These are phyloP conservation scores for Melanomma pulvis-pyrius DNA, from an alignment of 495 filamentous ascomycete genomes.

Conservation along the genomic window DNA sequence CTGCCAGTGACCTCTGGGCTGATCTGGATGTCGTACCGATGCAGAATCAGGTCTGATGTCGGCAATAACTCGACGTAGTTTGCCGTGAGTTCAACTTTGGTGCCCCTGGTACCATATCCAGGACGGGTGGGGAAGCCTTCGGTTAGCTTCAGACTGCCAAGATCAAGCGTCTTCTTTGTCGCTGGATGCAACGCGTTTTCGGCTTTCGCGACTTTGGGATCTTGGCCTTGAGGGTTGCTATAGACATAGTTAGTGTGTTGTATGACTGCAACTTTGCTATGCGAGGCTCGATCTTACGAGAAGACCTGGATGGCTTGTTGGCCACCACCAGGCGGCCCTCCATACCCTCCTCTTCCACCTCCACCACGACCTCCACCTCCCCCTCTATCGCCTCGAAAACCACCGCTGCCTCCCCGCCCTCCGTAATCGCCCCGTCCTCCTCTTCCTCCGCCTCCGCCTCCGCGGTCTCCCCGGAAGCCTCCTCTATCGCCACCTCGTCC, in stretches of 20 bases:
- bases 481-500: conserved; percentile 24
- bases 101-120: conserved; percentile 50
- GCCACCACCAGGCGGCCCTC: conserved; percentile 20
- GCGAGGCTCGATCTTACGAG: conserved; percentile 17
- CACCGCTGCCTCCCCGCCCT: too few relatives aligned
- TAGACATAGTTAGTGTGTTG: too few relatives aligned
- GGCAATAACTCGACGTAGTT: conserved; percentile 50
- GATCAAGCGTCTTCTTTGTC: conserved; percentile 4
- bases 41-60: conserved; percentile 8
- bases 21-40: conserved; percentile 31
- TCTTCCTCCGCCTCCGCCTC: conserved; percentile 21
- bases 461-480: conserved; percentile 11
- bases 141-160: conserved; percentile 12
- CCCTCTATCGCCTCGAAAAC: too few relatives aligned
- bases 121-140: conserved; percentile 45
- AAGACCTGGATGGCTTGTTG: conserved; percentile 14
- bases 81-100: conserved; percentile 43
- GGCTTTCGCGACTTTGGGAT: conserved; percentile 18
- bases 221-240: too few relatives aligned
- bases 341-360: too few relatives aligned
- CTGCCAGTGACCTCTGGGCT: conserved; percentile 20
- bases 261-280: too few relatives aligned
- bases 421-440: too few relatives aligned
- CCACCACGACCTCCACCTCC: too few relatives aligned
- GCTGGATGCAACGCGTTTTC: conserved; percentile 20